Percentiles rank a stretch among this genome's conserved stretches.
These are phyloP conservation scores for Epichloe bromicola DNA, from an alignment of 2,329 filamentous ascomycete species.

Conservation along the genomic window DNA sequence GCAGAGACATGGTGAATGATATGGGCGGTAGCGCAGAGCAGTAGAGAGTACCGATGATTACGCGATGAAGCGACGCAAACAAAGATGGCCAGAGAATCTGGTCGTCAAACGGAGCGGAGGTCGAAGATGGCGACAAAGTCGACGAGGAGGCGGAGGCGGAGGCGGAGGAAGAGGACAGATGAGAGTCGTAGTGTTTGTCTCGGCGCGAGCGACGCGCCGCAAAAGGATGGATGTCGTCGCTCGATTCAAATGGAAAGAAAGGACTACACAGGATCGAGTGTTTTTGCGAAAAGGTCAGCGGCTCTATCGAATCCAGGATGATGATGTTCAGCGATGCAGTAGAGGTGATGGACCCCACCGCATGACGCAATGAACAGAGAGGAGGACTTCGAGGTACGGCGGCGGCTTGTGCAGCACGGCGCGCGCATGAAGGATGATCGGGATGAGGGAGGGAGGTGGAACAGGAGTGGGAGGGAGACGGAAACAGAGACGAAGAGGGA, in stretches of 20 bases:
- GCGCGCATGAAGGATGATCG: constrained; percentile 2
- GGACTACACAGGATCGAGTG: constrained; percentile 7
- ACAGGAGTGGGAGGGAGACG: neutral
- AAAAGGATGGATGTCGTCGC: constrained; percentile 10
- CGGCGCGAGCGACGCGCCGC: constrained; percentile 29
- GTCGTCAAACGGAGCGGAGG: constrained; percentile 8
- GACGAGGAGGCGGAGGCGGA: neutral
- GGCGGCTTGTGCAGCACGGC: constrained; percentile 3
- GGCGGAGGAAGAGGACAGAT: neutral
- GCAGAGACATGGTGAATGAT: constrained; percentile 38
- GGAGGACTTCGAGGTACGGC: neutral
- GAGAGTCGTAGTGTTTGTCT: constrained; percentile 36
- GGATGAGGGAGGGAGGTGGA: constrained; percentile 3
- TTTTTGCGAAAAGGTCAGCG: constrained; percentile 12
- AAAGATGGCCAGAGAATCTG: constrained; percentile 31
- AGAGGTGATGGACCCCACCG: constrained; percentile 43
- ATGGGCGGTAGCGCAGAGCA: constrained; percentile 48
- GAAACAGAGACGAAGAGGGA: no score
- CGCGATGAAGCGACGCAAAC: constrained; percentile 33
- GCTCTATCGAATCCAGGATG: constrained; percentile 45
- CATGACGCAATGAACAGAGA: constrained; percentile 30
- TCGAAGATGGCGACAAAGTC: neutral
- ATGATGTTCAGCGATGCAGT: constrained; percentile 32
- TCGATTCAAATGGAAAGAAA: constrained; percentile 12
- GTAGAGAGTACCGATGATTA: constrained; percentile 43